A percentile compares a stretch with the other conserved stretches of the same genome.
These are phyloP conservation scores for Diaporthe sp. DNA, from an alignment of 2,329 filamentous ascomycete species.

Conservation along the genomic window DNA sequence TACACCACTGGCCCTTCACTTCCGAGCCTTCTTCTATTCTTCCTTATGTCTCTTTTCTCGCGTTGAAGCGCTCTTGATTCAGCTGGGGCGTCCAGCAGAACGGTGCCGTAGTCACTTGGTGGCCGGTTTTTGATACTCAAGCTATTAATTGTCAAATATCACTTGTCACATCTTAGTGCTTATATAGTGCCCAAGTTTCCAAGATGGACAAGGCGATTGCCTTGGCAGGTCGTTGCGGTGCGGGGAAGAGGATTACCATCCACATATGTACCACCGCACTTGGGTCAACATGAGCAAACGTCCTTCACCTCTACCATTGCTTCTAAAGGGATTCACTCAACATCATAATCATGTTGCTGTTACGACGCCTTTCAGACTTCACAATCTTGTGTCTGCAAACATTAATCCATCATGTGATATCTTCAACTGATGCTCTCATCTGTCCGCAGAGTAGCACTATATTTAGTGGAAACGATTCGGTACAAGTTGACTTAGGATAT, in stretches of 20 bases:
- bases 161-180: neutral
- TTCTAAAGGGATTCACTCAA: neutral
- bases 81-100: neutral
- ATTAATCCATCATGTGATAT: neutral
- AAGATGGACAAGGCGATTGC: neutral
- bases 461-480: neutral
- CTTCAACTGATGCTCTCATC: neutral
- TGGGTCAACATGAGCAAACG: neutral
- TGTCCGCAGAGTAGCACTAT: slow-evolving; percentile 7
- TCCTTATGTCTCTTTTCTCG: neutral
- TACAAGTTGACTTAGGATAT: slow-evolving; percentile 5
- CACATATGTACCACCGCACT: neutral
- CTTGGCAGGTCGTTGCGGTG: neutral
- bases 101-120: neutral
- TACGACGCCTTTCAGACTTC: neutral
- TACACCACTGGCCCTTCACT: neutral
- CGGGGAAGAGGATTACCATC: neutral
- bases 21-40: neutral
- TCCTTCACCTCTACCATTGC: neutral
- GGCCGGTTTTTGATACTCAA: neutral
- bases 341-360: neutral
- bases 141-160: neutral
- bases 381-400: neutral
- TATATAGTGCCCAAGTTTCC: neutral
- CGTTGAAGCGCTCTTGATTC: neutral